Conservation (phyloP, 768 basidiomycete species). For the Panaeolus cyanescens region DNA sequence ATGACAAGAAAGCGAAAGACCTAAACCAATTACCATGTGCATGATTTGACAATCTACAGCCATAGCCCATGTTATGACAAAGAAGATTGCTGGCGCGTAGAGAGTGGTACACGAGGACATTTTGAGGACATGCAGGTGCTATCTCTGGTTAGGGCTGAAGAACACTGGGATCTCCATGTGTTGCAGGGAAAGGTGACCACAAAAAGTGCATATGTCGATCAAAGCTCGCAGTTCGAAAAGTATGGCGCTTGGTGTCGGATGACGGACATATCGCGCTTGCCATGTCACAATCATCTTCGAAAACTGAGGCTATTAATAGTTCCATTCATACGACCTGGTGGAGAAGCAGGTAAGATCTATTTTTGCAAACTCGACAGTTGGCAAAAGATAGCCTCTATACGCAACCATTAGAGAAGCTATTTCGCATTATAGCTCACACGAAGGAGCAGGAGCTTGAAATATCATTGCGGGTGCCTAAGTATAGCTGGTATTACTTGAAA, state of each 20-base stretch:
- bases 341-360: background rate
- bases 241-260: background rate
- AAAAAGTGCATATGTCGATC: background rate
- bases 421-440: background rate
- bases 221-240: background rate
- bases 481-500: background rate
- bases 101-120: background rate
- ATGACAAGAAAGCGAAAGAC: background rate
- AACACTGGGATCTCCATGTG: background rate
- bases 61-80: background rate
- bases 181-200: background rate
- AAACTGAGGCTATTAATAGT: background rate
- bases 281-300: background rate
- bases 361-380: background rate
- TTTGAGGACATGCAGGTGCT: background rate
- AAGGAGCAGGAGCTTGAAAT: too few relatives aligned
- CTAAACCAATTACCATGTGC: background rate
- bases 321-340: background rate
- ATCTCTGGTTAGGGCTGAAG: background rate
- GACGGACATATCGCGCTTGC: background rate
- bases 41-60: background rate
- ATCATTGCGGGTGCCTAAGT: background rate
- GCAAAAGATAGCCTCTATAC: background rate
- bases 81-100: background rate
- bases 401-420: background rate